These are phyloP conservation scores for Hygrocybe punicea DNA, from an alignment of 768 basidiomycete species.

Conservation along the genomic window DNA sequence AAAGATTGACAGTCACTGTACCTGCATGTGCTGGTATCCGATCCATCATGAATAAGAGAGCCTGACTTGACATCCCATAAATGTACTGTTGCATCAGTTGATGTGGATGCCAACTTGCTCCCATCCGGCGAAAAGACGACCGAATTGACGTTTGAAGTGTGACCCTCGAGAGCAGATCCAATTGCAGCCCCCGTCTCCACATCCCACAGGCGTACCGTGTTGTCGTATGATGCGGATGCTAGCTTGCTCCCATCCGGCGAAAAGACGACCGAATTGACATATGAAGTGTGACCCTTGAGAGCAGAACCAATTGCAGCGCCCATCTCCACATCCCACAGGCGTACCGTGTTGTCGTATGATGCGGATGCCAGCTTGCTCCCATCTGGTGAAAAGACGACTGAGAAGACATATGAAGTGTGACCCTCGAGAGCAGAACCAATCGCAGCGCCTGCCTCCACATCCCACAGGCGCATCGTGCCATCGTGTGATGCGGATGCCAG, in stretches of 20 bases:
- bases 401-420: neutral
- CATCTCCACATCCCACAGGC: constrained; percentile 6
- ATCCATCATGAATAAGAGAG: no score
- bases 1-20: no score
- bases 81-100: neutral
- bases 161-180: neutral
- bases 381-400: neutral
- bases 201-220: constrained; percentile 25
- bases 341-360: neutral
- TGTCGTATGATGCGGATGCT: constrained; percentile 5
- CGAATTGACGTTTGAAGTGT: neutral
- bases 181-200: constrained; percentile 3
- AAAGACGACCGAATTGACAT: constrained; percentile 6
- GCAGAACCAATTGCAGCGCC: neutral
- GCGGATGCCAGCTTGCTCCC: neutral
- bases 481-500: no score
- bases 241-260: constrained; percentile 10
- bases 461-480: no score
- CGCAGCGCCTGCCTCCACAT: no score
- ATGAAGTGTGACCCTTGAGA: neutral
- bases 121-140: constrained; percentile 2
- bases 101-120: neutral
- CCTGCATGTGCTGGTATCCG: no score
- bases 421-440: neutral
- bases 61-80: constrained; percentile 3